phyloP scores from a whole-genome alignment of 371 early-diverging fungal species.

The Mortierella sp. region DNA sequence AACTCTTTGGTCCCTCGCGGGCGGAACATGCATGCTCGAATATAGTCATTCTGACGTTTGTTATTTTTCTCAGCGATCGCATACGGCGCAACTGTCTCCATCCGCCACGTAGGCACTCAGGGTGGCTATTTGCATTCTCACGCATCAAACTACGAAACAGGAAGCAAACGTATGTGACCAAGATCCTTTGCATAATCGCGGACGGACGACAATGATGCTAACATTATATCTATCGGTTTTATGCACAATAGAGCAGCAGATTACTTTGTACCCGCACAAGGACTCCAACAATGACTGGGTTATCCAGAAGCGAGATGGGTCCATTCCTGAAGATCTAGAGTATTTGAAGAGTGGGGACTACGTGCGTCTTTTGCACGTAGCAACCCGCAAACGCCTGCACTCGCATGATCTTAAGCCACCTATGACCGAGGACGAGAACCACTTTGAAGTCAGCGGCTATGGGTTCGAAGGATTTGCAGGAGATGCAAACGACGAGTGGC shows the following conservation, averaged over 20 bases:
- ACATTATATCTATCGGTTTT: too few relatives aligned
- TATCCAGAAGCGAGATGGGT: constrained; percentile 63
- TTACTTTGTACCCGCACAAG: constrained; percentile 88
- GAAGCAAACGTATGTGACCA: constrained; percentile 72
- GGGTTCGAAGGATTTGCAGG: constrained; percentile 63
- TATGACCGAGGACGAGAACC: constrained; percentile 87
- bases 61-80: constrained; percentile 70
- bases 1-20: too few relatives aligned
- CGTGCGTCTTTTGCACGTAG: constrained; percentile 81
- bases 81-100: constrained; percentile 79
- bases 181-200: too few relatives aligned
- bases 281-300: constrained; percentile 92
- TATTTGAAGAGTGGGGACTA: constrained; percentile 70
- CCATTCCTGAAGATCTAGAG: constrained; percentile 57
- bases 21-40: too few relatives aligned
- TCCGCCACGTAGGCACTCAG: constrained; percentile 77
- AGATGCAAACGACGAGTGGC: constrained; percentile 79
- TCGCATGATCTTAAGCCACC: constrained; percentile 92
- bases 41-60: not conserved
- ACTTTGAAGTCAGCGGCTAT: constrained; percentile 84
- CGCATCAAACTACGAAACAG: constrained; percentile 76
- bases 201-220: too few relatives aligned
- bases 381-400: constrained; percentile 78
- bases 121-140: constrained; percentile 93
- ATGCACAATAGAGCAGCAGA: constrained; percentile 80